Conservation (phyloP, 768 basidiomycete species). For the Grammothele lineata region DNA sequence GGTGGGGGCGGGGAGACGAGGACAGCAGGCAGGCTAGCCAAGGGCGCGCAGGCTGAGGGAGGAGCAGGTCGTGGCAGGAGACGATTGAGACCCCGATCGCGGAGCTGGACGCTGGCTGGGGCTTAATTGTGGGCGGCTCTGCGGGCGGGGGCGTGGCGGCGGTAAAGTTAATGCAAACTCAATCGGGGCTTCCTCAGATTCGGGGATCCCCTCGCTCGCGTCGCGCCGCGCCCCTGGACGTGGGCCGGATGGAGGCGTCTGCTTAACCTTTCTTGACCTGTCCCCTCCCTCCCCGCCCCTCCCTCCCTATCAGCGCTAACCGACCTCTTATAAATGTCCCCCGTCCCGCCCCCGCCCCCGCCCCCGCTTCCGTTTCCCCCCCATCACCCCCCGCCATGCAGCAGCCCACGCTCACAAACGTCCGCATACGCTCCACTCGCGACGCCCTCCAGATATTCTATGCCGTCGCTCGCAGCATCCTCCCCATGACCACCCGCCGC, state of each 20-base stretch:
- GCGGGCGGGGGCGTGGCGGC: too few species aligned
- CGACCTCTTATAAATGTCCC: slow-evolving; percentile 26
- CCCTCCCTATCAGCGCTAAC: slow-evolving; percentile 3
- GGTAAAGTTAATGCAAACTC: slow-evolving; percentile 59
- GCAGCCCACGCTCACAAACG: slow-evolving; percentile 68
- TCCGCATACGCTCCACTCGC: slow-evolving; percentile 72
- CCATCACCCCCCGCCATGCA: slow-evolving; percentile 47
- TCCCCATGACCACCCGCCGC: slow-evolving; percentile 76
- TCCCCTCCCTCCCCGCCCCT: neutral
- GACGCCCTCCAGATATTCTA: slow-evolving; percentile 82
- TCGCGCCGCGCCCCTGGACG: neutral
- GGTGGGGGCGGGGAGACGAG: too few species aligned
- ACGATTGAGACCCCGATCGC: slow-evolving; percentile 20
- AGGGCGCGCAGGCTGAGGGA: neutral
- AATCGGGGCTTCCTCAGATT: slow-evolving; percentile 33
- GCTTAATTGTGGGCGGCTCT: slow-evolving; percentile 8
- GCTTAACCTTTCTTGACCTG: slow-evolving; percentile 13
- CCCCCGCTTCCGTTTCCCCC: slow-evolving; percentile 20
- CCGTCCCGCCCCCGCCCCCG: slow-evolving; percentile 5
- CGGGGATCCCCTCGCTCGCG: slow-evolving; percentile 25
- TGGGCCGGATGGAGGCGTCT: neutral
- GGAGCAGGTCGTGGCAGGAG: slow-evolving; percentile 1
- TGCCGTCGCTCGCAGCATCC: slow-evolving; percentile 61
- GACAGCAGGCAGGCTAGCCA: neutral
- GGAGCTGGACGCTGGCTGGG: slow-evolving; percentile 18